Percentiles rank a stretch among this genome's conserved stretches.
These are phyloP conservation scores for Clavispora santaluciae DNA, from an alignment of 805 yeast species.

Conservation along the genomic window DNA sequence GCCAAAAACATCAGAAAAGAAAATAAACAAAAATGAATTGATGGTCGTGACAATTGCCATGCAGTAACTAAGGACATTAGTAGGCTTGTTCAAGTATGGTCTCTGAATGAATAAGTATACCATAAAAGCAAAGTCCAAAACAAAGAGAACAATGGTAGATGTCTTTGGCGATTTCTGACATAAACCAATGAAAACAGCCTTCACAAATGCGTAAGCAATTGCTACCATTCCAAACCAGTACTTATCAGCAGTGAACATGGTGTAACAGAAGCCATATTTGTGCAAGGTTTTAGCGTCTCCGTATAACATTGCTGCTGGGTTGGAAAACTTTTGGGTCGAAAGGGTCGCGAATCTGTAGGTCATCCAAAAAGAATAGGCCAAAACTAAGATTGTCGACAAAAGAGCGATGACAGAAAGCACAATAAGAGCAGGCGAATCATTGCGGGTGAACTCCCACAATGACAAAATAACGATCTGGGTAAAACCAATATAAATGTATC, in stretches of 20 bases:
- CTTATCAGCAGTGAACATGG: conserved; percentile 76
- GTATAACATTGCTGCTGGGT: conserved; percentile 83
- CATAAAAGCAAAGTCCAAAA: conserved; percentile 69
- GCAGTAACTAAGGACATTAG: conserved; percentile 70
- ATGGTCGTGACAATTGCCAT: conserved; percentile 68
- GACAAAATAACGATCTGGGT: conserved; percentile 76
- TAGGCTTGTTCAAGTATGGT: conserved; percentile 81
- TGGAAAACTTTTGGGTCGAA: conserved; percentile 58
- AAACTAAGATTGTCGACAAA: conserved; percentile 52
- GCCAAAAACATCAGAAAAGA: conserved; percentile 78
- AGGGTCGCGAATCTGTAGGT: conserved; percentile 56
- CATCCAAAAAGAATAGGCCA: conserved; percentile 63
- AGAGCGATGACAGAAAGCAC: conserved; percentile 74
- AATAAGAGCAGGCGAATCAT: conserved; percentile 85
- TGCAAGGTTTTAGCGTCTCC: conserved; percentile 69
- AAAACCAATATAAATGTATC: conserved; percentile 81
- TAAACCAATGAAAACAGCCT: conserved; percentile 69
- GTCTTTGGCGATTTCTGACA: conserved; percentile 79
- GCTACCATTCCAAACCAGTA: conserved; percentile 81
- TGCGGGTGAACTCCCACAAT: conserved; percentile 78
- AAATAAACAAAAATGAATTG: conserved; percentile 79
- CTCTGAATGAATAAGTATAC: conserved; percentile 54
- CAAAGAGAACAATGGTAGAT: conserved; percentile 71
- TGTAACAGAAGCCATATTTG: conserved; percentile 84
- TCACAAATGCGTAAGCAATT: conserved; percentile 56